These are phyloP conservation scores for Prunus armeniaca DNA, from an alignment of 306 rosid species.

Conservation along the genomic window DNA sequence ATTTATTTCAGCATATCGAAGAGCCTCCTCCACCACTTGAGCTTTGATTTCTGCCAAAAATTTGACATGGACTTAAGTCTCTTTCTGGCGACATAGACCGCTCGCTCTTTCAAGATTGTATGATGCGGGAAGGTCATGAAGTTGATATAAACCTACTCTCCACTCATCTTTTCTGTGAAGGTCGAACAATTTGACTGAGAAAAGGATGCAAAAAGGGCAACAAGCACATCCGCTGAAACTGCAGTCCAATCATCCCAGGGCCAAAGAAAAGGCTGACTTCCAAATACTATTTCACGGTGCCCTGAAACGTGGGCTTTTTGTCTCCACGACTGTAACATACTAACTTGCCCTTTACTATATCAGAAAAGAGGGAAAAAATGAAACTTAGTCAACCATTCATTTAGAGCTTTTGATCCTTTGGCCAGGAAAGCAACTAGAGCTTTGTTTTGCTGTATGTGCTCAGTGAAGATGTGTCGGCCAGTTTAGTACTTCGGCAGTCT, in stretches of 20 bases:
- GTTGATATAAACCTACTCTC: background rate
- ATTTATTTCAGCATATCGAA: too few species aligned
- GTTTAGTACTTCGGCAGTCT: too few species aligned
- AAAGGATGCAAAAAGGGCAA: conserved; percentile 45
- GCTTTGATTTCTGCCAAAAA: background rate
- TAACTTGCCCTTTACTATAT: too few species aligned
- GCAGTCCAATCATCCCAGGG: conserved; percentile 34
- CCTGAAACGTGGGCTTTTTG: conserved; percentile 46
- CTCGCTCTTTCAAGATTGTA: background rate
- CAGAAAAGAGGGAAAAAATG: too few species aligned
- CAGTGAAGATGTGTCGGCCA: too few species aligned
- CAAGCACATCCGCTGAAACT: conserved; percentile 49
- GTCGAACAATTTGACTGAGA: conserved; percentile 66
- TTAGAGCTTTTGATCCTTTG: too few species aligned
- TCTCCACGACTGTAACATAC: conserved; percentile 30
- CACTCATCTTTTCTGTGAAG: conserved; percentile 76
- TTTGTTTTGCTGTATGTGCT: too few species aligned
- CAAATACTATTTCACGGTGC: conserved; percentile 67
- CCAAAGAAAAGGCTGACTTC: conserved; percentile 52
- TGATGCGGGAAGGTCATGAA: background rate
- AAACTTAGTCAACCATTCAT: too few species aligned
- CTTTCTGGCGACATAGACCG: background rate
- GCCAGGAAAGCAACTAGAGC: too few species aligned
- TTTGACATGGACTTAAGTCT: background rate
- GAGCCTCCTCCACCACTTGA: background rate